Conservation (phyloP, 805 yeast genomes). For the Metschnikowia peoriensis region DNA sequence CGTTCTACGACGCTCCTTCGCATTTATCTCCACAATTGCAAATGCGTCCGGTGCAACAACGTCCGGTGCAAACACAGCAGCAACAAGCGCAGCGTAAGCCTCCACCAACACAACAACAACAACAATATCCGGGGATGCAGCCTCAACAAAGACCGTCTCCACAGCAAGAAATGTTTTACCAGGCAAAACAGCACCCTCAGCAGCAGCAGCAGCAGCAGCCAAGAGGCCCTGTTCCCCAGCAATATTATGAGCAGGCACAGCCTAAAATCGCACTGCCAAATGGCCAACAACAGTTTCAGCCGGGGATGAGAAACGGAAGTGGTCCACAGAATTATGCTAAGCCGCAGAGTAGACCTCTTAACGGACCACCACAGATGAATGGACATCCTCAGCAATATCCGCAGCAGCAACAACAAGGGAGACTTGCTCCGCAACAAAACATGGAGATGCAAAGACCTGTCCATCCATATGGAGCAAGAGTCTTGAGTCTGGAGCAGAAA, state of each 20-base stretch:
- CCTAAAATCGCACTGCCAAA: neutral
- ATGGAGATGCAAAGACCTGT: slow-evolving; percentile 1
- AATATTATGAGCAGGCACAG: neutral
- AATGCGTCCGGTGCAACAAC: neutral
- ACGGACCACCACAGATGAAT: neutral
- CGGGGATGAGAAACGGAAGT: neutral
- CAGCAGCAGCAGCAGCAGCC: neutral
- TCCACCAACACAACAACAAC: neutral
- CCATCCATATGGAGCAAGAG: slow-evolving; percentile 2
- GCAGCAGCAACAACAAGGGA: slow-evolving; percentile 2
- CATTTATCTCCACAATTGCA: neutral
- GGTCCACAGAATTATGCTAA: neutral
- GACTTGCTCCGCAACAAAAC: neutral
- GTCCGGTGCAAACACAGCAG: neutral
- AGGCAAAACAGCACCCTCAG: slow-evolving; percentile 9
- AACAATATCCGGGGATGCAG: neutral
- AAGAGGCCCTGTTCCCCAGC: neutral
- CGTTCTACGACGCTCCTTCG: neutral
- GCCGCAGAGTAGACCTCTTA: neutral
- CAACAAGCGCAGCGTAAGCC: slow-evolving; percentile 3
- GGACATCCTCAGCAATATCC: neutral
- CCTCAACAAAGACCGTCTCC: slow-evolving; percentile 9
- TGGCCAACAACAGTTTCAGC: neutral
- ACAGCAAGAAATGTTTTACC: slow-evolving; percentile 12
- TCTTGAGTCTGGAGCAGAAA: neutral